Percentiles rank a stretch among this genome's conserved stretches.
These are phyloP conservation scores for Simplicillium sp. DNA, from an alignment of 2,329 filamentous ascomycete species.

Conservation along the genomic window DNA sequence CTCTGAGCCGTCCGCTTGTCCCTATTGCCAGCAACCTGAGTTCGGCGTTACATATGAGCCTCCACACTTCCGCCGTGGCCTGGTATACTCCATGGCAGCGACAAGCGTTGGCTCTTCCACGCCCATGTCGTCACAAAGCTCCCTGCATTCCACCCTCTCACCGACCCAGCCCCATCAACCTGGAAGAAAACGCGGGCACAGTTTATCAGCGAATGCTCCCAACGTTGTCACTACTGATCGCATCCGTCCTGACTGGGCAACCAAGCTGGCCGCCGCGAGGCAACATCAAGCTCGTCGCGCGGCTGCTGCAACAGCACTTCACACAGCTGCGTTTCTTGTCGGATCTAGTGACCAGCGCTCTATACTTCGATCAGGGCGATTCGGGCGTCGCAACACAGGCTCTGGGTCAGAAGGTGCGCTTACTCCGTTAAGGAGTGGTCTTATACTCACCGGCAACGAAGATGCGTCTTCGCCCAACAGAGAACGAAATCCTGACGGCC, in stretches of 20 bases:
- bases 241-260: constrained; percentile 88
- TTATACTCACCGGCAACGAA: constrained; percentile 6
- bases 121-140: constrained; percentile 81
- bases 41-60: constrained; percentile 94
- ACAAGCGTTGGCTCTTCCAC: constrained; percentile 34
- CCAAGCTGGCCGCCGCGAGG: constrained; percentile 76
- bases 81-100: constrained; percentile 54
- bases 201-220: constrained; percentile 71
- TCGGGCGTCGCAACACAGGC: constrained; percentile 45
- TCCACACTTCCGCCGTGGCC: constrained; percentile 77
- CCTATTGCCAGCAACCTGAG: constrained; percentile 89
- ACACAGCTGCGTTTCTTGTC: constrained; percentile 90
- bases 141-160: constrained; percentile 52
- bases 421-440: constrained; percentile 14
- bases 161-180: constrained; percentile 25
- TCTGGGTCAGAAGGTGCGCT: neutral
- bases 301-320: constrained; percentile 85
- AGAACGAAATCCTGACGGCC: constrained; percentile 12
- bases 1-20: constrained; percentile 85
- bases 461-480: constrained; percentile 16
- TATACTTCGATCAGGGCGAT: constrained; percentile 35
- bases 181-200: constrained; percentile 41
- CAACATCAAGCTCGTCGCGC: constrained; percentile 78
- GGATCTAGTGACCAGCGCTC: constrained; percentile 48
- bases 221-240: constrained; percentile 87